Evolutionary conservation across 139 green algal genomes (phyloP).

Genomic region (Dunaliella sp.): DNA sequence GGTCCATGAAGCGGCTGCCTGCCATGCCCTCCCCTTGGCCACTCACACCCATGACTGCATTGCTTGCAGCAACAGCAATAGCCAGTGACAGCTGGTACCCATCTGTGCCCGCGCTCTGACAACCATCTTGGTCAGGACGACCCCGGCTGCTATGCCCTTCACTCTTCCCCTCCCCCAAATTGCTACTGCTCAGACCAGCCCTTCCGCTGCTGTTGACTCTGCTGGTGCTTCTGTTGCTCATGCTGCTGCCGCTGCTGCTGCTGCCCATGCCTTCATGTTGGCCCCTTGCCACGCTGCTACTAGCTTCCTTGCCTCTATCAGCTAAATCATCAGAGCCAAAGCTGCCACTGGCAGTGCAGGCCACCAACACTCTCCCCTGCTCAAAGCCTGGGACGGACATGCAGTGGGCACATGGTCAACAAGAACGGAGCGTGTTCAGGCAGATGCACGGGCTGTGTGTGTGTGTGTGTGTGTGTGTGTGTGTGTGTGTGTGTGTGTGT

Average conservation of each 20-base stretch:
- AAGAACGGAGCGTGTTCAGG: no score
- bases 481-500: no score
- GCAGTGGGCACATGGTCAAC: no score
- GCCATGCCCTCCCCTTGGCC: neutral
- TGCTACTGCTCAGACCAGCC: no score
- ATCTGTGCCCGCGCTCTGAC: neutral
- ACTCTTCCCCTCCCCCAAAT: neutral
- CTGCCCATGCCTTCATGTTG: neutral
- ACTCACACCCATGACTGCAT: neutral
- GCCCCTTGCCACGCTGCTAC: neutral
- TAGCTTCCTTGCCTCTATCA: neutral
- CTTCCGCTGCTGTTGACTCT: no score
- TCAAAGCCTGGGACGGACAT: slow-evolving; percentile 24
- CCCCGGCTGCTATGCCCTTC: neutral
- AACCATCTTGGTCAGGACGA: neutral
- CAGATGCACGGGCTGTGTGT: no score
- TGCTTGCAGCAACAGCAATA: neutral
- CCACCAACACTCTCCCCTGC: slow-evolving; percentile 13
- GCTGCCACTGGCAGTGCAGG: neutral
- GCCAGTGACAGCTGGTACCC: neutral
- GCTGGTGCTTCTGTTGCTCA: no score
- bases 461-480: no score
- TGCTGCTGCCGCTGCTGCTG: neutral
- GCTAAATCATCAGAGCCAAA: neutral
- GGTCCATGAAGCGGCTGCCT: neutral